Conservation (phyloP, 345 rosid genomes). For the Cardamine resedifolia region DNA sequence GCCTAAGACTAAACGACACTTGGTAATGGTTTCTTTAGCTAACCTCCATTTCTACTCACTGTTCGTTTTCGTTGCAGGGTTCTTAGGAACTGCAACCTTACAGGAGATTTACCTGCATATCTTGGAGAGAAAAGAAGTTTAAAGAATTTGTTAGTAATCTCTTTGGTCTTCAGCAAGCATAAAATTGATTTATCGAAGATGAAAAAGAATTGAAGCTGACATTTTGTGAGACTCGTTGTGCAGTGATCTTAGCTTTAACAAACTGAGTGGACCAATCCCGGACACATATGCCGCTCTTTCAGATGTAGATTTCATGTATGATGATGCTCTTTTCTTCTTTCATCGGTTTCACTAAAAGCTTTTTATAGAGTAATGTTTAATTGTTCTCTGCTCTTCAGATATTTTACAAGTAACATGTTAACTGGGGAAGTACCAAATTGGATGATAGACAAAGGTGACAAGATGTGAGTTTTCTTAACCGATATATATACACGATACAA, state of each 20-base stretch:
- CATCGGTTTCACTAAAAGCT: background rate
- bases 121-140: conserved; percentile 31
- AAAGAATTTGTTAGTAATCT: conserved; percentile 47
- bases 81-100: conserved; percentile 58
- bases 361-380: background rate
- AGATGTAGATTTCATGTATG: conserved; percentile 29
- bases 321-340: conserved; percentile 3
- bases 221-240: conserved; percentile 15
- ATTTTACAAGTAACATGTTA: conserved; percentile 47
- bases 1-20: background rate
- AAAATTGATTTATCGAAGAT: background rate
- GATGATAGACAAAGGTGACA: conserved; percentile 42
- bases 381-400: conserved; percentile 32
- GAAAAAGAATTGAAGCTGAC: background rate
- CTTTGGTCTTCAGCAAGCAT: background rate
- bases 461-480: conserved; percentile 41
- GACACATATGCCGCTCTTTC: background rate
- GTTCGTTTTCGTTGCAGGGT: conserved; percentile 39
- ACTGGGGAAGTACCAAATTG: conserved; percentile 53
- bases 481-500: background rate
- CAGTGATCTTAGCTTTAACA: conserved; percentile 71
- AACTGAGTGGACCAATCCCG: conserved; percentile 55
- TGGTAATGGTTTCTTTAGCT: conserved; percentile 7
- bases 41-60: background rate
- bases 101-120: conserved; percentile 47